Percentiles rank a stretch among this genome's conserved stretches.
Conservation (phyloP, 1,284 basidiomycete genomes). For the Rhizoctonia solani region DNA sequence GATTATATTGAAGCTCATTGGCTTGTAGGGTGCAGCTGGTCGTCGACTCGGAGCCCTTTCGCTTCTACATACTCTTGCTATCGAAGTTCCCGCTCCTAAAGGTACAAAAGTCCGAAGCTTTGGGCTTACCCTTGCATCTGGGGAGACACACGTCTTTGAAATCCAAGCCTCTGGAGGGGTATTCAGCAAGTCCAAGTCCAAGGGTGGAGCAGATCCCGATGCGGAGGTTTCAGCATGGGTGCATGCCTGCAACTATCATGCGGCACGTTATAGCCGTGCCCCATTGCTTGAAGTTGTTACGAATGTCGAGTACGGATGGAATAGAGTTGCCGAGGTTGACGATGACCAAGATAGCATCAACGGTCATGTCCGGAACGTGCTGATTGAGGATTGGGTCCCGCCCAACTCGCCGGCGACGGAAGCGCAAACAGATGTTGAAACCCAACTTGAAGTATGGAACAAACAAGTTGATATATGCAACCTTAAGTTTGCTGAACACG, state of each 20-base stretch:
- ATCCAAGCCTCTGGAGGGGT: not conserved
- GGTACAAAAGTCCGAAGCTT: constrained; percentile 27
- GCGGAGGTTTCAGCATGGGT: constrained; percentile 32
- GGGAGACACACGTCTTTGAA: constrained; percentile 33
- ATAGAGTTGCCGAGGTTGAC: not conserved
- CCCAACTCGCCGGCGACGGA: constrained; percentile 1
- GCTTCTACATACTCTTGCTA: constrained; percentile 17
- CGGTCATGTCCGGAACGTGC: not conserved
- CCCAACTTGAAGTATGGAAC: constrained; percentile 18
- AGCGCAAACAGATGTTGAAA: constrained; percentile 3
- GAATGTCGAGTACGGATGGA: constrained; percentile 33
- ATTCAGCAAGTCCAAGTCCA: constrained; percentile 21
- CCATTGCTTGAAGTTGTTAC: constrained; percentile 27
- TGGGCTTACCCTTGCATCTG: constrained; percentile 26
- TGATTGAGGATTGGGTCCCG: constrained; percentile 31
- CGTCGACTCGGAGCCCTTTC: constrained; percentile 14
- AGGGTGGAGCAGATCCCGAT: constrained; percentile 5
- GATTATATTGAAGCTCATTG: no score
- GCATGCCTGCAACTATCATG: constrained; percentile 30
- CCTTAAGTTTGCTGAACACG: constrained; percentile 24
- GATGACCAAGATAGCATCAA: constrained; percentile 22
- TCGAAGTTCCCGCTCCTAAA: constrained; percentile 27
- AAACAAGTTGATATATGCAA: constrained; percentile 24
- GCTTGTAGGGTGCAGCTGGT: not conserved
- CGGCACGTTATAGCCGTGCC: constrained; percentile 30